Evolutionary conservation across 306 rosid species (phyloP).

Genomic region (Begonia peltatifolia): DNA sequence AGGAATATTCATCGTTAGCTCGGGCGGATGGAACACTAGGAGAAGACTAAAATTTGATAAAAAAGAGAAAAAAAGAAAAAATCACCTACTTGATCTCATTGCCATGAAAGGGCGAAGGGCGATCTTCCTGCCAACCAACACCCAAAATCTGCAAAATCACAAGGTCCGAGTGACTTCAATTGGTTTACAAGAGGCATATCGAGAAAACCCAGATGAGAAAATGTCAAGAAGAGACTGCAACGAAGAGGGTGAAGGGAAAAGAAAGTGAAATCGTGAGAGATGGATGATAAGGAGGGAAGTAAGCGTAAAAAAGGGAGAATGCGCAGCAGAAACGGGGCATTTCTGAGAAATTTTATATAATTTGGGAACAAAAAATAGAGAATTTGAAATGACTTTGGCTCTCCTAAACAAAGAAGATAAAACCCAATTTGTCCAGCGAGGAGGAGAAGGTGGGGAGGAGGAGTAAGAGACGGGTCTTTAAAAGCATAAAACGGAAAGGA

Average conservation of each 20-base stretch:
- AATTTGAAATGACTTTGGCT: no score
- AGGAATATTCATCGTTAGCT: neutral
- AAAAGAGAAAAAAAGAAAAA: neutral
- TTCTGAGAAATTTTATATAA: neutral
- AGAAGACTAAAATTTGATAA: no score
- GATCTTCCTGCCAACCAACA: neutral
- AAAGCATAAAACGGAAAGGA: neutral
- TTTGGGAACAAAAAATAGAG: no score
- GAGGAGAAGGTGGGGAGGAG: no score
- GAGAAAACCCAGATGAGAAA: neutral
- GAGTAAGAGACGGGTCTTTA: neutral
- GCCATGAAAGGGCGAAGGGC: neutral
- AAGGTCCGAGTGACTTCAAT: neutral
- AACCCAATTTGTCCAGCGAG: no score
- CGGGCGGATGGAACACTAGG: neutral
- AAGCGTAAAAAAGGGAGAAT: neutral
- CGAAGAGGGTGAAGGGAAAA: neutral
- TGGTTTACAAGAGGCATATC: neutral
- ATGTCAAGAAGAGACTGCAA: neutral
- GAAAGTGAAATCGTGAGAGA: neutral
- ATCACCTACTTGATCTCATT: neutral
- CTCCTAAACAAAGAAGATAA: no score
- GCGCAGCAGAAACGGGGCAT: neutral
- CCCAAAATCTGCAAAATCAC: neutral
- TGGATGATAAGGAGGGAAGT: neutral